Conservation (phyloP, 139 green algal species). For the Edaphochlamys debaryana region DNA sequence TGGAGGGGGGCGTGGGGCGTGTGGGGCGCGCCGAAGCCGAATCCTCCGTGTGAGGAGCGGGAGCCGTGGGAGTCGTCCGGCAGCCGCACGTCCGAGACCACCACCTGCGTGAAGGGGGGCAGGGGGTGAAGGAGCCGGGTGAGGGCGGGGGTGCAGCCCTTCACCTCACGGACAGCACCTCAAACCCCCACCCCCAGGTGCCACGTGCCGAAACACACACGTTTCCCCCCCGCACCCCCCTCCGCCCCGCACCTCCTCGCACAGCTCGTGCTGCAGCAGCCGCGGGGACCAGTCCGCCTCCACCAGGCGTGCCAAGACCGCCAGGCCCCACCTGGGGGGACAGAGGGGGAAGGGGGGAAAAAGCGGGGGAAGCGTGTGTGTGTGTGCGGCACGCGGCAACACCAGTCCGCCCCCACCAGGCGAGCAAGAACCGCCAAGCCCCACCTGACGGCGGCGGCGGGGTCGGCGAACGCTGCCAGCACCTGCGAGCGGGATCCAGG, state of each 20-base stretch:
- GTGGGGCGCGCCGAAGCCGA: not conserved
- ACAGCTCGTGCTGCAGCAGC: slow-evolving; percentile 46
- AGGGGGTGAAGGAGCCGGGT: not conserved
- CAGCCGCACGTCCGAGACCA: not conserved
- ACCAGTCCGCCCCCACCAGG: too few relatives aligned
- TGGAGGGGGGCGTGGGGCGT: not conserved
- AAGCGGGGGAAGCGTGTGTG: too few relatives aligned
- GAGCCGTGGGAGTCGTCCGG: not conserved
- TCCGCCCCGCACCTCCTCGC: slow-evolving; percentile 14
- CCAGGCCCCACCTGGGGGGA: slow-evolving; percentile 9
- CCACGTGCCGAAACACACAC: too few relatives aligned
- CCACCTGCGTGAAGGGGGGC: not conserved
- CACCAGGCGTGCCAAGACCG: slow-evolving; percentile 17
- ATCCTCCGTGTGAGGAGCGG: not conserved
- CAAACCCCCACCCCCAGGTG: too few relatives aligned
- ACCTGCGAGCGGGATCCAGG: too few relatives aligned
- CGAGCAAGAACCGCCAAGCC: too few relatives aligned
- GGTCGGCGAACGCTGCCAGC: slow-evolving; percentile 32
- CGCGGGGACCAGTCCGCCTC: slow-evolving; percentile 2
- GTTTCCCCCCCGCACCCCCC: too few relatives aligned
- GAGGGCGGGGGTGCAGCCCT: too few relatives aligned
- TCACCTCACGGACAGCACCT: too few relatives aligned
- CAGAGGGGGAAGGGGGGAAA: too few relatives aligned
- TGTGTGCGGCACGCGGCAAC: too few relatives aligned
- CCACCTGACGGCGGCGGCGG: slow-evolving; percentile 8